Percentiles rank a stretch among this genome's conserved stretches.
Evolutionary conservation across 371 early-diverging fungal genomes (phyloP).

Genomic region (Mortierella sp.): DNA sequence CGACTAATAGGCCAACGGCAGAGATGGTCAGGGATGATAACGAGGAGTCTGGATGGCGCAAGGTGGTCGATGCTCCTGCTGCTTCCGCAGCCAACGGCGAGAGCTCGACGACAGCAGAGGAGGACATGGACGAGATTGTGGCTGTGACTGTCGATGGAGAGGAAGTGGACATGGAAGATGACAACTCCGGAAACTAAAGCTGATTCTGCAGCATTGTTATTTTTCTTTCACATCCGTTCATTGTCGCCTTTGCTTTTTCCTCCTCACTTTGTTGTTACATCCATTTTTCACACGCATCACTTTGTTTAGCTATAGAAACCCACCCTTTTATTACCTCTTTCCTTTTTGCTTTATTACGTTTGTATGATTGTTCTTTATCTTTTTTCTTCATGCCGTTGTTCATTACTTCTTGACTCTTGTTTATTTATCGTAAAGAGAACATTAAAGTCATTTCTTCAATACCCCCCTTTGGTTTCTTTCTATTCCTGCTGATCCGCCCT

Average conservation of each 20-base stretch:
- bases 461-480: too few species aligned
- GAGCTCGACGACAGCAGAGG: neutral
- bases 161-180: slow-evolving; percentile 46
- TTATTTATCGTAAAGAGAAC: too few species aligned
- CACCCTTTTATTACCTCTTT: too few species aligned
- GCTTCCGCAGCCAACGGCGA: neutral
- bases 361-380: too few species aligned
- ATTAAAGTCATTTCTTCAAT: too few species aligned
- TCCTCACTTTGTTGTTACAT: neutral
- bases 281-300: too few species aligned
- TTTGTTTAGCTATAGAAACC: too few species aligned
- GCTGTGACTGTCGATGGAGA: slow-evolving; percentile 40
- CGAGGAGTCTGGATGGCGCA: slow-evolving; percentile 72
- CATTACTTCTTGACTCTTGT: too few species aligned
- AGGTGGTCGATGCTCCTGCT: slow-evolving; percentile 34
- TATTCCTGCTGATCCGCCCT: too few species aligned
- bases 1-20: slow-evolving; percentile 60
- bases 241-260: neutral
- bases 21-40: slow-evolving; percentile 67
- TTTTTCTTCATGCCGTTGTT: too few species aligned
- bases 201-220: neutral
- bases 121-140: slow-evolving; percentile 9
- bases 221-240: neutral
- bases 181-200: slow-evolving; percentile 22
- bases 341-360: too few species aligned